Evolutionary conservation across 306 rosid genomes (phyloP).

Genomic region (Trifolium pratense): DNA sequence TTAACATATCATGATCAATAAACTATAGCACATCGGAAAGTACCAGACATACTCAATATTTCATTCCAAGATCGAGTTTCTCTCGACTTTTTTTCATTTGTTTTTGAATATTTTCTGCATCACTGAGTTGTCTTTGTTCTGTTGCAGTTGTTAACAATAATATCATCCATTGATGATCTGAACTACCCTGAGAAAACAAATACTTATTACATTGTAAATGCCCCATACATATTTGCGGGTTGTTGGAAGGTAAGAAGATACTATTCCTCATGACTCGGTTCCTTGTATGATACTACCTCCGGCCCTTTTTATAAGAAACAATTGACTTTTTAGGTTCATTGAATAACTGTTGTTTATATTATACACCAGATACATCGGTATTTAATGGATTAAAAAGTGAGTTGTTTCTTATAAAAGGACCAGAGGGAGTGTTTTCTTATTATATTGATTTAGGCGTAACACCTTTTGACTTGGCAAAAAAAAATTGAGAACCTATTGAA

Average conservation of each 20-base stretch:
- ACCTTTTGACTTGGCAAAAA: not conserved
- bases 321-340: no score
- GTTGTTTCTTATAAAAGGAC: no score
- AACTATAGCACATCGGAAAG: slow-evolving; percentile 1
- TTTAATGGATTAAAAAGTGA: no score
- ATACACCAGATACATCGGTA: no score
- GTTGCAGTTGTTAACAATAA: slow-evolving; percentile 75
- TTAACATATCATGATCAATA: not conserved
- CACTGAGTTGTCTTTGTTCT: slow-evolving; percentile 38
- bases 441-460: slow-evolving; percentile 22
- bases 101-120: slow-evolving; percentile 10
- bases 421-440: no score
- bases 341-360: no score
- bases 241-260: slow-evolving; percentile 87
- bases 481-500: slow-evolving; percentile 18
- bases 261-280: slow-evolving; percentile 32
- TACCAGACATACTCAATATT: slow-evolving; percentile 23
- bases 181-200: slow-evolving; percentile 96
- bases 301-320: no score
- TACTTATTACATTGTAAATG: slow-evolving; percentile 88
- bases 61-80: not conserved
- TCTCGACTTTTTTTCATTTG: not conserved
- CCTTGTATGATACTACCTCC: slow-evolving; percentile 21
- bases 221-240: slow-evolving; percentile 83
- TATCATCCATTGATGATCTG: slow-evolving; percentile 89